phyloP scores from a whole-genome alignment of 1,284 basidiomycete species.

The Naganishia liquefaciens region DNA sequence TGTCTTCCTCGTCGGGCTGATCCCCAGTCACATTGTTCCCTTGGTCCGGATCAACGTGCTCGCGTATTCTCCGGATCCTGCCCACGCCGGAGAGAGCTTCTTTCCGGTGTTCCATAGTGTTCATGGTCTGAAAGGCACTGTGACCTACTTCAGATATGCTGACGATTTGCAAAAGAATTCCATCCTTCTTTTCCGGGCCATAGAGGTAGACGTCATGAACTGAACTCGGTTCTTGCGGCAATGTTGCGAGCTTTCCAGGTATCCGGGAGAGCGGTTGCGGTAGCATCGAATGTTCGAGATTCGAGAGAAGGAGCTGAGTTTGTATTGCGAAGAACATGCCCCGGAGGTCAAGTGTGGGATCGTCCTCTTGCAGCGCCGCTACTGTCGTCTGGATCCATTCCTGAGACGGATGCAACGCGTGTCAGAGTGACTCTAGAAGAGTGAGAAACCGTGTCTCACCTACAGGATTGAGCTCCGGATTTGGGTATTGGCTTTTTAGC shows the following conservation, averaged over 20 bases:
- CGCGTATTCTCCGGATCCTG: slow-evolving; percentile 48
- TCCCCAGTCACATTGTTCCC: slow-evolving; percentile 34
- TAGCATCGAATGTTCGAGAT: slow-evolving; percentile 38
- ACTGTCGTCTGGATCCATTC: slow-evolving; percentile 30
- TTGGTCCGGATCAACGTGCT: slow-evolving; percentile 39
- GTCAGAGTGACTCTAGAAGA: not conserved
- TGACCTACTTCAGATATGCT: slow-evolving; percentile 47
- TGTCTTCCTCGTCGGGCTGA: slow-evolving; percentile 37
- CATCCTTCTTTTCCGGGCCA: slow-evolving; percentile 35
- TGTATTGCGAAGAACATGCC: slow-evolving; percentile 33
- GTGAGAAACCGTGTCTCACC: slow-evolving; percentile 33
- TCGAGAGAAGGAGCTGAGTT: slow-evolving; percentile 33
- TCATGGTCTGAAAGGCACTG: slow-evolving; percentile 48
- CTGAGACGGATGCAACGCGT: not conserved
- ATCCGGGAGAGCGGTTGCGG: slow-evolving; percentile 35
- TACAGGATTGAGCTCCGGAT: slow-evolving; percentile 44
- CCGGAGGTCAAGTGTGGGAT: slow-evolving; percentile 14
- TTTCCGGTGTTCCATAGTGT: slow-evolving; percentile 46
- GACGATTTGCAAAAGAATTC: slow-evolving; percentile 43
- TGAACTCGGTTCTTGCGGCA: slow-evolving; percentile 2
- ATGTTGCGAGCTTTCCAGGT: slow-evolving; percentile 25
- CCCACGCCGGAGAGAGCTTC: slow-evolving; percentile 49
- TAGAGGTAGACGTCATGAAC: slow-evolving; percentile 40
- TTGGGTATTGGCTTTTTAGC: slow-evolving; percentile 41
- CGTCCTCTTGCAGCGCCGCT: slow-evolving; percentile 9